Evolutionary conservation across 805 yeast species (phyloP).

Genomic region (Spathaspora gorwiae): DNA sequence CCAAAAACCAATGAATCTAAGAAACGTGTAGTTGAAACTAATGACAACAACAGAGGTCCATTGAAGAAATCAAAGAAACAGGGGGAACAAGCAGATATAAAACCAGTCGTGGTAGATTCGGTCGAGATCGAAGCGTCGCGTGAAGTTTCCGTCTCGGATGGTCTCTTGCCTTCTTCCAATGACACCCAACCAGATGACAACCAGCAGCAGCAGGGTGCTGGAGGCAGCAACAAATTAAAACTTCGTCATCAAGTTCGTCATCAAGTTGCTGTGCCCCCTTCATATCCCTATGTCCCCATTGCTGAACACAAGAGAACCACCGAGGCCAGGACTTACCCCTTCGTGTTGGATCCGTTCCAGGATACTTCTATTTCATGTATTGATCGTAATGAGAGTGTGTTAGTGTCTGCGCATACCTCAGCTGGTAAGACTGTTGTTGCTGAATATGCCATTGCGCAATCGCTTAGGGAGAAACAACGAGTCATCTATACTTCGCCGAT

Average conservation of each 20-base stretch:
- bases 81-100: slow-evolving; percentile 28
- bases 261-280: slow-evolving; percentile 94
- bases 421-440: slow-evolving; percentile 98
- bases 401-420: slow-evolving; percentile 96
- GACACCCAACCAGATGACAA: not conserved
- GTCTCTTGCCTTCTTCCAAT: slow-evolving; percentile 41
- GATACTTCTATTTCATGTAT: slow-evolving; percentile 95
- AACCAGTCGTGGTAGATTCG: slow-evolving; percentile 79
- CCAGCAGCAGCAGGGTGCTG: slow-evolving; percentile 15
- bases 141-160: slow-evolving; percentile 80
- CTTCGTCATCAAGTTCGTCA: slow-evolving; percentile 93
- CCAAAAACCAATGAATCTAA: slow-evolving; percentile 5
- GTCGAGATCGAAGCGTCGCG: slow-evolving; percentile 86
- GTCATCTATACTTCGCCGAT: slow-evolving; percentile 95
- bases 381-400: slow-evolving; percentile 88
- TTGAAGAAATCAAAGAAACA: slow-evolving; percentile 13
- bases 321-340: slow-evolving; percentile 89
- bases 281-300: slow-evolving; percentile 82
- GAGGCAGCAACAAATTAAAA: slow-evolving; percentile 48
- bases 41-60: slow-evolving; percentile 13
- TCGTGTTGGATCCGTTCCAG: slow-evolving; percentile 93
- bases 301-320: slow-evolving; percentile 73
- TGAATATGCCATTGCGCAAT: slow-evolving; percentile 94
- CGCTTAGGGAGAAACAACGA: slow-evolving; percentile 85
- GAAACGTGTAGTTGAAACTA: slow-evolving; percentile 16